Base-by-base conservation (phyloP, 345 rosid genomes). In the Euphorbia lathyris region DNA sequence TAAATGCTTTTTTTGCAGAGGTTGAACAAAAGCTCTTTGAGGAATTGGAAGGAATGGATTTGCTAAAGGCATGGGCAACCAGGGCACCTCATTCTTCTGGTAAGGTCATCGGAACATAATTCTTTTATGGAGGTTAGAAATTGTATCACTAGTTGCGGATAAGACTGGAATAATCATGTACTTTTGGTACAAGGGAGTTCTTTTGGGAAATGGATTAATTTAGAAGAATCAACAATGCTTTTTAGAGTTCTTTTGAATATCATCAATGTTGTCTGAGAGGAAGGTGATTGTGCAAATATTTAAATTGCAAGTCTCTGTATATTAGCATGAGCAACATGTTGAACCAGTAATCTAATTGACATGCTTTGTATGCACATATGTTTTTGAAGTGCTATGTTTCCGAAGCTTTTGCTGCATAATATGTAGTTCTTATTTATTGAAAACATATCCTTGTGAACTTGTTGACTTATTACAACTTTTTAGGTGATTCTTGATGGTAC, bases 61-160 rank as follows among this genome's bases (percentile, higher is more conserved):
- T 95, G 75, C 76, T 92, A 55, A 78, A 66, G 55, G 84, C 89
- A 76, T 81, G 96, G 55, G 96, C 99, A 66, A 92, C 88, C 52
- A 84, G 99, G 59, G 97, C 99, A 50, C 97, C 92, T 73, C 89
- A 95, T 82, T 90, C 77, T 84, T 90, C 97, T 79, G 97, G 99
- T 87, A 65, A 71, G 75, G 34, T 30, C 67, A 73, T 56, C 17
- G 43, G 3, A 26, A 43, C 5, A 3, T 66, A 19, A 17, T 26
- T 12, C 51, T 40, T 22, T 23, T 25, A 1, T 55, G 17, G 51
- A 25, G 29, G n/a, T 27, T 55, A 36, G 3, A 20, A 36, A 25
- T 14, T 19, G 30, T 0, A 38, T 50, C 52, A 22, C 22, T 2
- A 43, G 32, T 9, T 51, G 29, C 59, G 14, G 27, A 16, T 27